Base-by-base conservation (phyloP, 192 early-diverging fungal genomes). In the Podila clonocystis region DNA sequence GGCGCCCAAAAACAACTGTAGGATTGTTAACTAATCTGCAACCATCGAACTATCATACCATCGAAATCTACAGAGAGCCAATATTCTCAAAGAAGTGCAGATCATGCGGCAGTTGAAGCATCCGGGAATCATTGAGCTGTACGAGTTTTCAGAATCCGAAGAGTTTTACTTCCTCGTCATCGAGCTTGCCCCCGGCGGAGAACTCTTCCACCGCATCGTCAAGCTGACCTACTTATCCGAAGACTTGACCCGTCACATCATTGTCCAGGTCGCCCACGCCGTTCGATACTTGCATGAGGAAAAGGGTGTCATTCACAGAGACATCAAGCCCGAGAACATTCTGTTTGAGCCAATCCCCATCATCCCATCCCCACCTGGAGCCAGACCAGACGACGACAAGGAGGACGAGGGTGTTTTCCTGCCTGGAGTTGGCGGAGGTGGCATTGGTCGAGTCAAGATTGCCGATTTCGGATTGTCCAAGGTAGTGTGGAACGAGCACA, bases 301-400 rank as follows among this genome's bases (percentile, higher is more conserved):
- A 70, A 79, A 82, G 59, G 91, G 93, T 62, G 87, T 95, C 28
- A 90, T 93, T 36, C 94, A 95, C 80, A 87, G 95, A 50, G 96
- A 97, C 79, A 94, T 97, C 70, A 97, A 97, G 87, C 92, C 92
- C 5, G 96, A 97, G 74, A 97, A 97, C 82, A 85, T 96, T 36
- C 84, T 93, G 9, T 93, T 93, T 73, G 87, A 89, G 38, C 84
- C 89, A 13, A 93, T 92, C 50, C 89, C 92, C 0, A 73, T 91
- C 13, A 72, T 85, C 57, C 85, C 89, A 4, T 85, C 86, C 13
- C 62, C 71, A 34, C 65, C 63, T 3, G 61, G 82, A 19, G 60
- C 22, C 59, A 60, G 48, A 48, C 68, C 68, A 3, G 91, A 90
- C 28, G 88, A 86, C 15, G 88, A 87, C 20, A 92, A 92, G 73